Base-by-base conservation (phyloP, 768 basidiomycete species). In the Myochromella boudieri region DNA sequence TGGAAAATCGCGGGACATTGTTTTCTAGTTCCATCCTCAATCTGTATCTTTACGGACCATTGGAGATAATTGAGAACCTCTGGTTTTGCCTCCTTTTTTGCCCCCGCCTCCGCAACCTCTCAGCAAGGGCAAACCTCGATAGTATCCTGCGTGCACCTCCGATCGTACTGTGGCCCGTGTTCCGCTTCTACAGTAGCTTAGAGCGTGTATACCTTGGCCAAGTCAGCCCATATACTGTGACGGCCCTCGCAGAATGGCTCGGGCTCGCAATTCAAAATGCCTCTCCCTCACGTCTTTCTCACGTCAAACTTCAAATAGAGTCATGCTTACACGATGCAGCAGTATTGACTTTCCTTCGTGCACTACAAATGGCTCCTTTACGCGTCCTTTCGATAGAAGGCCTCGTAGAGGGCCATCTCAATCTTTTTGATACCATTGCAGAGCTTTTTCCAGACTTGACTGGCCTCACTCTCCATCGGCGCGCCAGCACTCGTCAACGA, bases 351-450 rank as follows among this genome's bases (percentile, higher is more conserved):
- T 20, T 49, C 29, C 26, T 49, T 11, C 37, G 10, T 15, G 11
- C 36, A 1, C 3, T 44, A 1, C 15, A 24, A 0, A 14, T 2
- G 25, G 42, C 48, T 6, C 48, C 42, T 8, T 26, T 44, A 10
- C 29, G 40, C 18, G 24, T 40, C 1, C 34, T 49, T 10, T 40
- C 42, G 25, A 25, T 40, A 4, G 37, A 49, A 4, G 48, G 48
- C 15, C 34, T 31, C 44, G 22, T 33, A 4, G 21, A 37, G 5
- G 48, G 24, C 15, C 25, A 44, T 25, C 25, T 24, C 4, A 1
- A 9, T 8, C 37, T 49, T 26, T 38, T 49, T 29, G 28, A 40
- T 2, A 38, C 27, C 10, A 39, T 49, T 11, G 27, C 29, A 3
- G 15, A 21, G 10, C 31, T 26, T 1, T 49, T 49, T 25, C 42